A percentile compares a stretch with the other conserved stretches of the same genome.
These are phyloP conservation scores for Suillus tomentosus DNA, from an alignment of 768 basidiomycete genomes.

Conservation along the genomic window DNA sequence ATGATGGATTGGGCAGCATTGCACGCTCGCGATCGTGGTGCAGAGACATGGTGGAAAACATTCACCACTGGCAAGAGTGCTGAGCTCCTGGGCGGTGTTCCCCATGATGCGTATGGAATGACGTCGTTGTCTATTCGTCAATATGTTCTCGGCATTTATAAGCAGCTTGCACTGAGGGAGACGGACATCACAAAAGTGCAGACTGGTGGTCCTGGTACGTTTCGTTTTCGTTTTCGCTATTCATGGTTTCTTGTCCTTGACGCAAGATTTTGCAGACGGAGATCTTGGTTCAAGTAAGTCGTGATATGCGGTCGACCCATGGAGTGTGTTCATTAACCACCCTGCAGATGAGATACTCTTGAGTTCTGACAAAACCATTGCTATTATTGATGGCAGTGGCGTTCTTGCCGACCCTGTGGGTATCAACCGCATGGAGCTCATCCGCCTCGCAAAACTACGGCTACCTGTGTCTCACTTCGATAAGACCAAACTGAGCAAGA, in stretches of 20 bases:
- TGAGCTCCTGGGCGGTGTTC: slow-evolving; percentile 85
- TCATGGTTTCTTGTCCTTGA: neutral
- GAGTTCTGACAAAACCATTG: slow-evolving; percentile 92
- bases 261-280: slow-evolving; percentile 58
- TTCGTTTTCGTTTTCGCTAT: slow-evolving; percentile 13
- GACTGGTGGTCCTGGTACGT: slow-evolving; percentile 87
- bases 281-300: slow-evolving; percentile 93
- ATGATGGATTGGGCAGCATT: slow-evolving; percentile 99
- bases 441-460: slow-evolving; percentile 87
- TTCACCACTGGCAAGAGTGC: slow-evolving; percentile 97
- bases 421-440: slow-evolving; percentile 82
- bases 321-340: slow-evolving; percentile 8
- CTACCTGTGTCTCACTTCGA: slow-evolving; percentile 83
- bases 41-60: slow-evolving; percentile 97
- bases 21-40: slow-evolving; percentile 87
- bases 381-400: slow-evolving; percentile 94
- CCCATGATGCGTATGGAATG: slow-evolving; percentile 93
- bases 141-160: slow-evolving; percentile 93
- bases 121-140: slow-evolving; percentile 93
- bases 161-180: slow-evolving; percentile 89
- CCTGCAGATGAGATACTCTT: slow-evolving; percentile 89
- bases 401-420: slow-evolving; percentile 92
- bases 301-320: neutral
- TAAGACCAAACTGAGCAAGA: slow-evolving; percentile 82
- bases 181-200: slow-evolving; percentile 97